Base-by-base conservation (phyloP, 1,284 basidiomycete species). In the Waitea zeae region DNA sequence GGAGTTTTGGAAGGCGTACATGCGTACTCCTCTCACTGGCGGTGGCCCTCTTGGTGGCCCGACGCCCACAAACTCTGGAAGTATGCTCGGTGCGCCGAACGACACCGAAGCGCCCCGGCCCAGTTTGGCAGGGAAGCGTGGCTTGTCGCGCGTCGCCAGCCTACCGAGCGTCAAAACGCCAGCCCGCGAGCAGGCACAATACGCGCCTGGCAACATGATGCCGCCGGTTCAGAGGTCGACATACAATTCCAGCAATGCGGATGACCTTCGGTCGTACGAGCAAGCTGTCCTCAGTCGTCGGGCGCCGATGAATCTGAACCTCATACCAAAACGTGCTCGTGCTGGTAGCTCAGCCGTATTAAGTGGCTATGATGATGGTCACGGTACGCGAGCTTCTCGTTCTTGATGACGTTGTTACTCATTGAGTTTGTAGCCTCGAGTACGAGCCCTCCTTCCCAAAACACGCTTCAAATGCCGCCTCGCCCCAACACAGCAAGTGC, bases 1-100 rank as follows among this genome's bases (percentile, higher is more conserved):
- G 34, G 75, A 81, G 36, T 71, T 80, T 44, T 83, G 79, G 80
- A 78, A 65, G 51, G 60, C 69, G 44, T 82, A 75, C 46, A 65
- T 82, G 56, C 62, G 68, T 31, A 81, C 75, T 13, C 78, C 77
- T 17, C 49, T 74, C n/a, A 64, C 61, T 28, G 67, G 64, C 18
- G 56, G 54, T 7, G 39, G 24, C 31, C 39, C 44, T 7, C 43
- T 19, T 4, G 39, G 30, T n/a, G 36, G 29, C 13, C 12, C 14
- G 12, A 33, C 14, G 18, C 41, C 44, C 17, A 49, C 47, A 6
- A 7, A 6, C 6, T 6, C 6, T 14, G 29, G 29, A 6, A 14
- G 15, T 15, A 30, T 12, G 6, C 29, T 30, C 29, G 29, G 11
- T 15, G 7, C 9, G 6, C 24, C 24, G 7, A 31, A 28, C 17